Base-by-base conservation (phyloP, 1,139 yeast species). In the Yamadazyma membranifaciens region DNA sequence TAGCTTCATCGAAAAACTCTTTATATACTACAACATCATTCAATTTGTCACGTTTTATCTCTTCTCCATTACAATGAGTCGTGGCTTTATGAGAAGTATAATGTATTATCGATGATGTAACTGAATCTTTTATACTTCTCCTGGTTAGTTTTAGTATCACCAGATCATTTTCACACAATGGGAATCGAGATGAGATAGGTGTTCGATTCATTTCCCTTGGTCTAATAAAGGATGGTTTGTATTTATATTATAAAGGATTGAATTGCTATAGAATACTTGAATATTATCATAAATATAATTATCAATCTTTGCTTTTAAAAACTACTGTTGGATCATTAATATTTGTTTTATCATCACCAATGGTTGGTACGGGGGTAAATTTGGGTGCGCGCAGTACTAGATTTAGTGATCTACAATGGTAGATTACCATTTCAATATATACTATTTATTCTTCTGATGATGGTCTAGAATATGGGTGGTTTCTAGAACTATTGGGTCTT, bases 401-500 rank as follows among this genome's bases (percentile, higher is more conserved):
- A 20, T 20, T 20, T 20, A 20, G 24, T 6, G 24, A 6, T 5
- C 24, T 7, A 7, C 10, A 12, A 29, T 16, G 16, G 13, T n/a
- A 29, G 15, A n/a, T 13, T 13, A n/a, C 16, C 13, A 9, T 16
- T 4, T 12, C n/a, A 29, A 11, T 20, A 14, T 31, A 20, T 20
- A 20, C 24, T 20, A 20, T 20, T 27, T 33, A 24, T 15, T 28
- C 44, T 30, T 33, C 50, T 27, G 43, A 37, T n/a, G 35, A 15
- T 12, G 60, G 60, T 42, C 68, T 55, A 17, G 55, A 49, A 43
- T 63, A 63, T 3, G 69, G 68, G 45, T 63, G 68, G 10, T 58
- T 38, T 41, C 68, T 48, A 3, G 56, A 56, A 16, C 43, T 43
- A 16, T 43, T 38, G 24, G 24, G 24, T n/a, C 40, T 33, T 35